Evolutionary conservation across 192 early-diverging fungal species (phyloP).

Genomic region (Umbelopsis isabellina): DNA sequence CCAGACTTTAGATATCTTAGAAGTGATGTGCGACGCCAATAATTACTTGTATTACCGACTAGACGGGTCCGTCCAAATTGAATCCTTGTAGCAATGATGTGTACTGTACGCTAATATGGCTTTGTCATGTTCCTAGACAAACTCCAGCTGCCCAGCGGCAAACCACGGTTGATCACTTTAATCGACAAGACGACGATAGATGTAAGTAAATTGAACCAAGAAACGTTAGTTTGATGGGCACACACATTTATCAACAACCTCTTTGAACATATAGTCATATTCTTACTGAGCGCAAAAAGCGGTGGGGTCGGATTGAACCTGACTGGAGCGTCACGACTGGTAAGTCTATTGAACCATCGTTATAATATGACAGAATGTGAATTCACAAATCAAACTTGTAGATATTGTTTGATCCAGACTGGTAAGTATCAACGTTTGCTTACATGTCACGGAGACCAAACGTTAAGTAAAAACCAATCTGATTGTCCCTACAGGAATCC

Average conservation of each 20-base stretch:
- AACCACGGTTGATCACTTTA: conserved; percentile 50
- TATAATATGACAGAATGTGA: not conserved
- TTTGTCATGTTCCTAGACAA: conserved; percentile 11
- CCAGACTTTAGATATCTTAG: conserved; percentile 62
- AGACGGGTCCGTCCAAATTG: conserved; percentile 53
- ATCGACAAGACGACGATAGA: conserved; percentile 40
- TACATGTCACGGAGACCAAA: not conserved
- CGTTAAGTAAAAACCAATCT: not conserved
- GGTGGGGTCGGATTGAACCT: conserved; percentile 69
- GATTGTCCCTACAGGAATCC: conserved; percentile 16
- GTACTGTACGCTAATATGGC: not conserved
- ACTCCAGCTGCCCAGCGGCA: conserved; percentile 46
- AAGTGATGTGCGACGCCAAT: conserved; percentile 41
- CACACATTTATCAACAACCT: conserved; percentile 3
- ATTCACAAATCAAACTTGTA: not conserved
- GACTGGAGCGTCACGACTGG: conserved; percentile 56
- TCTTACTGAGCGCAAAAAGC: conserved; percentile 56
- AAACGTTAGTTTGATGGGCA: too few species aligned
- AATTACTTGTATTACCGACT: conserved; percentile 50
- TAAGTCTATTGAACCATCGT: conserved; percentile 26
- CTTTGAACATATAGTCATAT: conserved; percentile 44
- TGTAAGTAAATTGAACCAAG: conserved; percentile 12
- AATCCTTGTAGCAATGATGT: not conserved
- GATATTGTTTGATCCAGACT: conserved; percentile 62
- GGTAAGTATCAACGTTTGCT: conserved; percentile 41